phyloP scores from a whole-genome alignment of 164 flowering plant species.

The Litsea cubeba region DNA sequence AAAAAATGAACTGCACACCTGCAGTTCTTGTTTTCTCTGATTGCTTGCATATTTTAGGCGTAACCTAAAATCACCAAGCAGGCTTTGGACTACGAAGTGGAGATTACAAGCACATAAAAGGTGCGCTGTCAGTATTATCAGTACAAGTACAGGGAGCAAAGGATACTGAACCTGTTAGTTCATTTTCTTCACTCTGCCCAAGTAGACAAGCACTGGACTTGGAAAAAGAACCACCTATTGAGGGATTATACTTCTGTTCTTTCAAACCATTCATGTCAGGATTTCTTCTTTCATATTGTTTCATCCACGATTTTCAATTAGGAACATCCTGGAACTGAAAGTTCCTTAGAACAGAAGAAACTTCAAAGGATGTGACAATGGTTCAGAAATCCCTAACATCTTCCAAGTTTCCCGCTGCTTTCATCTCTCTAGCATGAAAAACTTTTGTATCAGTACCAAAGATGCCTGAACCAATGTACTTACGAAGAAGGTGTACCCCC shows the following conservation, averaged over 20 bases:
- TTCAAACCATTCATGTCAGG: background rate
- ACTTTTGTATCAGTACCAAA: slow-evolving; percentile 17
- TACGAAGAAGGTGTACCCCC: slow-evolving; percentile 42
- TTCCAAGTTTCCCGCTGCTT: slow-evolving; percentile 45
- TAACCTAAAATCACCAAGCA: too few species aligned
- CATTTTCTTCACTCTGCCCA: slow-evolving; percentile 35
- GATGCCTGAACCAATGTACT: slow-evolving; percentile 23
- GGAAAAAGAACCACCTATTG: slow-evolving; percentile 48
- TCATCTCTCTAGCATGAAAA: slow-evolving; percentile 31
- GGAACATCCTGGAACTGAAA: slow-evolving; percentile 42
- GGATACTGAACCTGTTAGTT: slow-evolving; percentile 36
- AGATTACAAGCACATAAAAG: too few species aligned
- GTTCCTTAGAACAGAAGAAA: slow-evolving; percentile 17
- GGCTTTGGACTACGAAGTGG: too few species aligned
- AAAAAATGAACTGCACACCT: too few species aligned
- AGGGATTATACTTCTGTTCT: slow-evolving; percentile 29
- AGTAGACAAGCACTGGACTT: slow-evolving; percentile 36
- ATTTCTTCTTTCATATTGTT: background rate
- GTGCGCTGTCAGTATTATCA: too few species aligned
- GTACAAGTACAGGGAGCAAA: slow-evolving; percentile 21
- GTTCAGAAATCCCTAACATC: slow-evolving; percentile 39
- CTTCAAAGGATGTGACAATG: slow-evolving; percentile 19
- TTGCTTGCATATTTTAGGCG: too few species aligned
- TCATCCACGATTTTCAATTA: slow-evolving; percentile 18
- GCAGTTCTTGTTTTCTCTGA: too few species aligned